phyloP scores from a whole-genome alignment of 2,329 filamentous ascomycete genomes.

The Calcarisporium arbuscula region DNA sequence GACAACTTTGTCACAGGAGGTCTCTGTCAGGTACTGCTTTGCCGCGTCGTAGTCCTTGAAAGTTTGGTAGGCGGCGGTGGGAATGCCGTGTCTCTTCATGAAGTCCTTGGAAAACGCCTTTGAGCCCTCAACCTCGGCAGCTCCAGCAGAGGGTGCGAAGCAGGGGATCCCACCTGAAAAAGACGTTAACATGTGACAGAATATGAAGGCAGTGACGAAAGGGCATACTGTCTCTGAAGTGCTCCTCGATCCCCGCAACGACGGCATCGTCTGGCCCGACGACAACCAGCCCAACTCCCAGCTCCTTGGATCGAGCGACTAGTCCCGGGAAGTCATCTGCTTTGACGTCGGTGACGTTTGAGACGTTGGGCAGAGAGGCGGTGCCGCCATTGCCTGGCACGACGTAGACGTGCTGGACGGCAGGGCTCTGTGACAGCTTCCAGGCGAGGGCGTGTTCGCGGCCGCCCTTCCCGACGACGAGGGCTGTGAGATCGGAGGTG shows the following conservation, averaged over 20 bases:
- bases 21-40: slow-evolving; percentile 63
- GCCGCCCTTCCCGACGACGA: slow-evolving; percentile 89
- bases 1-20: slow-evolving; percentile 70
- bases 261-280: slow-evolving; percentile 92
- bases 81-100: slow-evolving; percentile 85
- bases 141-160: slow-evolving; percentile 80
- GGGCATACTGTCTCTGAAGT: slow-evolving; percentile 71
- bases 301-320: slow-evolving; percentile 65
- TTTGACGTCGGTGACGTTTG: slow-evolving; percentile 64
- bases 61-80: slow-evolving; percentile 86
- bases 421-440: slow-evolving; percentile 80
- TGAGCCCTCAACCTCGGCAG: slow-evolving; percentile 88
- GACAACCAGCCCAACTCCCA: slow-evolving; percentile 74
- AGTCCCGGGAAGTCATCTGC: slow-evolving; percentile 73
- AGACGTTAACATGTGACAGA: no score
- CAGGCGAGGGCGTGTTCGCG: slow-evolving; percentile 92
- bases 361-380: slow-evolving; percentile 60
- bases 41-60: slow-evolving; percentile 74
- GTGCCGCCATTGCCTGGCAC: slow-evolving; percentile 86
- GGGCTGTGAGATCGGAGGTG: slow-evolving; percentile 58
- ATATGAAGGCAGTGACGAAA: no score
- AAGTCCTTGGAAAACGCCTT: slow-evolving; percentile 98
- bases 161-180: slow-evolving; percentile 68
- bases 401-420: slow-evolving; percentile 67
- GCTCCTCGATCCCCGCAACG: slow-evolving; percentile 80